Conservation (phyloP, 2,329 filamentous ascomycete genomes). For the Pestalotiopsis sp. region DNA sequence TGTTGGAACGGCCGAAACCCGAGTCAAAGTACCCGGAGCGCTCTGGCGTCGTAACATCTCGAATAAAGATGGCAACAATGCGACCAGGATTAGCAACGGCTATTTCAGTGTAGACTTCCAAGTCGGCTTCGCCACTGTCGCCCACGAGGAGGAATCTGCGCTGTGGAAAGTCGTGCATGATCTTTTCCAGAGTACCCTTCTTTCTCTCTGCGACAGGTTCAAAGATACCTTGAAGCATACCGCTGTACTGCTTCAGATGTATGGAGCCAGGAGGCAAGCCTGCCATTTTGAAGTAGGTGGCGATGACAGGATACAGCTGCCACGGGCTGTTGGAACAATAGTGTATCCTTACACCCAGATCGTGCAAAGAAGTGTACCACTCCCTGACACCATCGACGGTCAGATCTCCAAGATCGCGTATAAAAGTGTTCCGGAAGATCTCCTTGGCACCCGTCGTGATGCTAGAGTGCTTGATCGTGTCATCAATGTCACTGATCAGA, state of each 20-base stretch:
- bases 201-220: constrained; percentile 96
- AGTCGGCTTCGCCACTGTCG: constrained; percentile 93
- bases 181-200: constrained; percentile 81
- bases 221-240: constrained; percentile 97
- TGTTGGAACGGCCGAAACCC: constrained; percentile 34
- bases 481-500: constrained; percentile 95
- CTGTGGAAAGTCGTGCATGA: constrained; percentile 87
- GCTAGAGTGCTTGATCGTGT: constrained; percentile 95
- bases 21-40: constrained; percentile 78
- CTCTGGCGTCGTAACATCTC: constrained; percentile 87
- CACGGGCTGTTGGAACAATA: constrained; percentile 99
- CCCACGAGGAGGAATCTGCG: constrained; percentile 90
- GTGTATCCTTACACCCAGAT: constrained; percentile 85
- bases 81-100: constrained; percentile 80
- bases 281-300: constrained; percentile 79
- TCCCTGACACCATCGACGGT: constrained; percentile 75
- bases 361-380: constrained; percentile 81
- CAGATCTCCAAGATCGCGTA: constrained; percentile 83
- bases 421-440: constrained; percentile 95
- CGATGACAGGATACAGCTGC: constrained; percentile 91
- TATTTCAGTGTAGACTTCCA: constrained; percentile 97
- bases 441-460: constrained; percentile 86
- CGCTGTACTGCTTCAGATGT: constrained; percentile 93
- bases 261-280: constrained; percentile 86
- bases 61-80: constrained; percentile 87